Percentiles rank a stretch among this genome's conserved stretches.
phyloP scores from a whole-genome alignment of 305 asterid species.

The Salvia sclarea region DNA sequence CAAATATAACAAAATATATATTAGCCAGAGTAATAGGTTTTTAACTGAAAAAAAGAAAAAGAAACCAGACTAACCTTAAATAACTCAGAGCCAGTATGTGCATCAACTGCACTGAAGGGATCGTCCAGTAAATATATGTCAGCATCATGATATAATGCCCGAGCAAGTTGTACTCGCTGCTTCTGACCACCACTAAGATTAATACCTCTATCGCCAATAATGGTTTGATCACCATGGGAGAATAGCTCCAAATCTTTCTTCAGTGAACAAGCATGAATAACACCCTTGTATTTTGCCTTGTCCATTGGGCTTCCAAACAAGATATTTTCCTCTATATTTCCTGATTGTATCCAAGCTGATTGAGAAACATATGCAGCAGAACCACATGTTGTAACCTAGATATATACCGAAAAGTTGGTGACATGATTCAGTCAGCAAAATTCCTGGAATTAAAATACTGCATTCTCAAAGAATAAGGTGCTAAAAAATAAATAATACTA shows the following conservation, averaged over 20 bases:
- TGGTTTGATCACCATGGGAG: constrained; percentile 70
- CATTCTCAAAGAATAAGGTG: constrained; percentile 9
- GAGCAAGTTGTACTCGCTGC: constrained; percentile 74
- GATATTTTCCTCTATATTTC: constrained; percentile 87
- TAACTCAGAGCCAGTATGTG: constrained; percentile 72
- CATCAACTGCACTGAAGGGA: constrained; percentile 79
- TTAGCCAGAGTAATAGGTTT: constrained; percentile 33
- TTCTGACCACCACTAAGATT: constrained; percentile 81
- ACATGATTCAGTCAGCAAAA: constrained; percentile 29
- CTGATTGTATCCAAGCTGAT: constrained; percentile 98
- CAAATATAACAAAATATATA: not conserved
- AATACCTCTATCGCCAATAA: constrained; percentile 74
- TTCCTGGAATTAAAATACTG: constrained; percentile 18
- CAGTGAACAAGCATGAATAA: constrained; percentile 74
- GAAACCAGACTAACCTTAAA: constrained; percentile 56
- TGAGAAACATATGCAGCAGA: constrained; percentile 91
- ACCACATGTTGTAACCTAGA: constrained; percentile 83
- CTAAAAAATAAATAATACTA: constrained; percentile 15
- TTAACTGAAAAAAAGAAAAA: constrained; percentile 7
- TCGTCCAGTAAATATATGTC: constrained; percentile 73
- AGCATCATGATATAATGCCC: constrained; percentile 71
- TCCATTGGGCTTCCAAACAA: constrained; percentile 96
- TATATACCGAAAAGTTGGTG: constrained; percentile 34
- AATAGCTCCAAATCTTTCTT: constrained; percentile 61
- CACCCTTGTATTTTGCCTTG: constrained; percentile 81